A percentile compares a stretch with the other conserved stretches of the same genome.
phyloP scores from a whole-genome alignment of 768 basidiomycete genomes.

The Neoboletus brunneissimus region DNA sequence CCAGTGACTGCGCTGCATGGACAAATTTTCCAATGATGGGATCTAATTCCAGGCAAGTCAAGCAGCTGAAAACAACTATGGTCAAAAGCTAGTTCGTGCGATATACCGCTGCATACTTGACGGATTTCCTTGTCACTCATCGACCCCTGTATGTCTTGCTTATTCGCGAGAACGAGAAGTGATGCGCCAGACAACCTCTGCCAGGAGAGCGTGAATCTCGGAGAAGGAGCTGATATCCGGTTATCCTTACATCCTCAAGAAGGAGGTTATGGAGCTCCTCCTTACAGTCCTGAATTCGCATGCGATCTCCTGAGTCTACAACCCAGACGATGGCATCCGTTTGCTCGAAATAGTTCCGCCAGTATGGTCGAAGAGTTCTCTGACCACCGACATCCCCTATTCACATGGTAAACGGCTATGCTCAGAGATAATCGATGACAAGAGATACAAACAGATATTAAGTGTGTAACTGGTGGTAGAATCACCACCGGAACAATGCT shows the following conservation, averaged over 20 bases:
- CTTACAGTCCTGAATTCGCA: constrained; percentile 88
- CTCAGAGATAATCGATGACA: constrained; percentile 21
- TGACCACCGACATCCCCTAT: constrained; percentile 99
- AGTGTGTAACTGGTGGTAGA: constrained; percentile 39
- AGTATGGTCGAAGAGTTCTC: constrained; percentile 92
- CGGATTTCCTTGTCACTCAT: constrained; percentile 81
- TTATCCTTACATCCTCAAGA: constrained; percentile 78
- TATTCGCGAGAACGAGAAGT: constrained; percentile 94
- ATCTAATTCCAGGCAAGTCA: constrained; percentile 73
- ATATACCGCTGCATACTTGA: constrained; percentile 51
- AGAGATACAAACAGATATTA: constrained; percentile 38
- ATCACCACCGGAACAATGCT: constrained; percentile 24
- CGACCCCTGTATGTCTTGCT: constrained; percentile 90
- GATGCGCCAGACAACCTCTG: constrained; percentile 95
- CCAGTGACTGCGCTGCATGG: constrained; percentile 93
- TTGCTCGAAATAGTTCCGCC: constrained; percentile 99
- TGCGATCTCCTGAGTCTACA: constrained; percentile 90
- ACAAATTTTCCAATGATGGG: constrained; percentile 88
- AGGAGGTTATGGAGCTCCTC: constrained; percentile 83
- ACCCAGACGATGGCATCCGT: constrained; percentile 99
- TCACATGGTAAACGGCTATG: constrained; percentile 75
- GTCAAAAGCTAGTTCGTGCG: constrained; percentile 4
- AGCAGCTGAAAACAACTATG: constrained; percentile 54
- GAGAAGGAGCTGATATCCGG: constrained; percentile 4
- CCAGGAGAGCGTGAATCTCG: constrained; percentile 19